Percentiles rank a stretch among this genome's conserved stretches.
phyloP scores from a whole-genome alignment of 2,329 filamentous ascomycete species.

The Thermomyces lanuginosus region DNA sequence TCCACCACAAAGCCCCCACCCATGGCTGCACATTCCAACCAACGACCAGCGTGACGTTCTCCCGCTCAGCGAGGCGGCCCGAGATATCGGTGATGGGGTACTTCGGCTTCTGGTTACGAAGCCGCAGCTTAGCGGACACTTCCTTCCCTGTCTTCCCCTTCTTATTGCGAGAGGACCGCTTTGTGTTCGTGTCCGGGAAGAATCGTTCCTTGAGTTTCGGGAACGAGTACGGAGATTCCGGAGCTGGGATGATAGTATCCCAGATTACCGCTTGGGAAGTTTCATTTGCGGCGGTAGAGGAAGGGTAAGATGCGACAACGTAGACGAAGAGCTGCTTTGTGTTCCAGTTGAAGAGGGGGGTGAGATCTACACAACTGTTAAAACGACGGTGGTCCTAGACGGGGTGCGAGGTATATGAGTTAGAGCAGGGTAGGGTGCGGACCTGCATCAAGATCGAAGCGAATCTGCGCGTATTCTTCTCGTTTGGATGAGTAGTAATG shows the following conservation, averaged over 20 bases:
- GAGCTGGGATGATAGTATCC: constrained; percentile 80
- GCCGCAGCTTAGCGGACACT: constrained; percentile 33
- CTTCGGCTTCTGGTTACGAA: constrained; percentile 79
- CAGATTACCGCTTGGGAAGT: constrained; percentile 65
- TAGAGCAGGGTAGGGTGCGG: constrained; percentile 8
- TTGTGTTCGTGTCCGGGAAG: constrained; percentile 17
- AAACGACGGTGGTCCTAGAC: background rate
- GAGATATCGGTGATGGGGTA: constrained; percentile 91
- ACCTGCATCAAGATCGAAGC: constrained; percentile 77
- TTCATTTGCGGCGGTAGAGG: constrained; percentile 26
- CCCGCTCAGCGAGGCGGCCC: constrained; percentile 56
- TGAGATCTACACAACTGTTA: constrained; percentile 48
- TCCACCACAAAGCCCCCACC: constrained; percentile 81
- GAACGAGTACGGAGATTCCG: constrained; percentile 27
- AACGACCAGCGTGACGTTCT: constrained; percentile 60
- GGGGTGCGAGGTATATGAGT: background rate
- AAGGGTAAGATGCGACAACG: constrained; percentile 58
- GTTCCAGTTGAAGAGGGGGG: constrained; percentile 94
- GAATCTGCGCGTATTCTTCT: constrained; percentile 90
- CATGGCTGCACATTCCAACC: constrained; percentile 97
- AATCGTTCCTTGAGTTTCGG: constrained; percentile 21
- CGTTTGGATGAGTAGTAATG: constrained; percentile 87
- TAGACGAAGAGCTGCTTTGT: constrained; percentile 98
- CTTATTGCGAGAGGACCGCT: too few species aligned
- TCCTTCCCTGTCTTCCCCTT: constrained; percentile 1